Base-by-base conservation (phyloP, 345 rosid genomes). In the Aquilaria sinensis region DNA sequence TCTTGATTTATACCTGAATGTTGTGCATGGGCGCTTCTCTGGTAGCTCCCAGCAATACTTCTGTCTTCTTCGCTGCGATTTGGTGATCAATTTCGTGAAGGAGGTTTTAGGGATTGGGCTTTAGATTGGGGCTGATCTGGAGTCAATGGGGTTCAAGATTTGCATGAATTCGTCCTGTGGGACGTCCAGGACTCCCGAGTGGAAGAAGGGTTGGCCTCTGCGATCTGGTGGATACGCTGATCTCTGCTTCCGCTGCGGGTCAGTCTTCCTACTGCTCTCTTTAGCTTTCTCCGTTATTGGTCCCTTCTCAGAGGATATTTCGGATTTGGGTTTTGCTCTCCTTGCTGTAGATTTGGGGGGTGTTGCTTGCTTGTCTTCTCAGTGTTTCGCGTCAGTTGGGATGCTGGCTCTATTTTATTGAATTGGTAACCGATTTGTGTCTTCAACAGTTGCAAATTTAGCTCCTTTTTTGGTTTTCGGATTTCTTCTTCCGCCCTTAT, bases 201-300 rank as follows among this genome's bases (percentile, higher is more conserved):
- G 96, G 96, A 89, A 79, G 71, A 83, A 72, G 63, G 98, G 96
- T 1, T 92, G 96, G 98, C 83, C 78, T 68, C 70, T 92, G 78
- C 88, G 88, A 85, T 89, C 96, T 65, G 96, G 93, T 53, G 82
- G 76, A 51, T 74, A 65, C 58, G 96, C 90, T 72, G 80, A 68
- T 74, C 98, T 92, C 74, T 92, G 98, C 74, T 74, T 50, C 65
- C 70, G 70, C 66, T 92, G 98, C 91, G 96, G 98, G 98, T 92
- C 81, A 23, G 55, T 57, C 60, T 47, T 72, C 55, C 67, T 51
- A 62, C 46, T 23, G 53, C 47, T 16, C 59, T 1, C 53, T 53
- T 56, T 70, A 53, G n/a, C 34, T 30, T 48, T 13, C 52, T 61
- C 51, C 47, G n/a, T 51, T 74, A 55, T 55, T 34, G 13, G 51